Evolutionary conservation across 179 eudicot genomes (phyloP).

Genomic region (Beta lomatogona): DNA sequence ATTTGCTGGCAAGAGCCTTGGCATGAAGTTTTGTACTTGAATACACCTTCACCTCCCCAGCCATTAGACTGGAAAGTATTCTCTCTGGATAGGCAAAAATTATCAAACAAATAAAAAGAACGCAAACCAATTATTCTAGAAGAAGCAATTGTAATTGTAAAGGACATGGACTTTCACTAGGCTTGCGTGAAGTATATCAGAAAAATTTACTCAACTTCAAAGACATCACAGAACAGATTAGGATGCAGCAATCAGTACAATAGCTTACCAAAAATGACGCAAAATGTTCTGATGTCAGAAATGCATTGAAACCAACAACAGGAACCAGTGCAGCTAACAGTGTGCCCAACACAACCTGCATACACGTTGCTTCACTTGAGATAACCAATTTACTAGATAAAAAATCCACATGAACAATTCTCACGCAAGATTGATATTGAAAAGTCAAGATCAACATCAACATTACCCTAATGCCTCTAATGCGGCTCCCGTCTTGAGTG

Average conservation of each 20-base stretch:
- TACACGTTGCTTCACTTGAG: conserved; percentile 13
- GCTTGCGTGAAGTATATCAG: not conserved
- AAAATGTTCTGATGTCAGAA: conserved; percentile 98
- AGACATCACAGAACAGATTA: not conserved
- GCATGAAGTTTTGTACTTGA: not conserved
- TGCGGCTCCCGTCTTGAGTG: not conserved
- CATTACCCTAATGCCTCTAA: not conserved
- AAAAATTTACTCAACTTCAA: not conserved
- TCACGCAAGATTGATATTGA: not conserved
- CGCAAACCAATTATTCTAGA: not conserved
- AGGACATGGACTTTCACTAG: not conserved
- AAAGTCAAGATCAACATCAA: not conserved
- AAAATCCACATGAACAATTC: not conserved
- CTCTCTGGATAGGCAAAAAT: not conserved
- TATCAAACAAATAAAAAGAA: not conserved
- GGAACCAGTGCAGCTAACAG: conserved; percentile 94
- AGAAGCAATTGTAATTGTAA: not conserved
- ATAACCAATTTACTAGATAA: not conserved
- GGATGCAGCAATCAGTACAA: not conserved
- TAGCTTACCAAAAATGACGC: conserved; percentile 91
- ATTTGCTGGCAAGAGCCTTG: not conserved
- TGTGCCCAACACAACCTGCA: conserved; percentile 97
- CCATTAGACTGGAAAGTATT: not conserved
- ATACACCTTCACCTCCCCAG: not conserved
- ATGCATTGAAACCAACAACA: conserved; percentile 98